These are phyloP conservation scores for Eimeria acervulina DNA, from an alignment of 169 alveolate genomes.

Conservation along the genomic window DNA sequence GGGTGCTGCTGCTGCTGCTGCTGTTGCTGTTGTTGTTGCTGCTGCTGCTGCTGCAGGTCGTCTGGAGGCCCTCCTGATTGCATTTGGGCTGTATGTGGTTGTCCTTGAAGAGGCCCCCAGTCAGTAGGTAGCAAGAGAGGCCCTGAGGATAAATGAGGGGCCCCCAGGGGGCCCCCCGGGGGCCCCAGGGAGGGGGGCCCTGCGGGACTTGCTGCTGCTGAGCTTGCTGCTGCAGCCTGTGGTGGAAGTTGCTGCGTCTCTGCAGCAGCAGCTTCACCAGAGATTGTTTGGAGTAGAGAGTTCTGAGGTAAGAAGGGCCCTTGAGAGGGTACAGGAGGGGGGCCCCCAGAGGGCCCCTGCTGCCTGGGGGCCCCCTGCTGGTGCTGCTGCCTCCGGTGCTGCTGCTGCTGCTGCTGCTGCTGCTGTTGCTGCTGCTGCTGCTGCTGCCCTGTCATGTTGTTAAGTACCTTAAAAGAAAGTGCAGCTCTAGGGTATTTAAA, in stretches of 20 bases:
- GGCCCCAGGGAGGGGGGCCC: not conserved
- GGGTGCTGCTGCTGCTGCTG: slow-evolving; percentile 33
- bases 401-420: no score
- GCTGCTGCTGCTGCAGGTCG: not conserved
- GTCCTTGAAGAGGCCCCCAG: slow-evolving; percentile 15
- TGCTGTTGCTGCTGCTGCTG: not conserved
- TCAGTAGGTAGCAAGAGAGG: not conserved
- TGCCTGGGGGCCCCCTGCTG: slow-evolving; percentile 5
- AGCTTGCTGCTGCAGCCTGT: not conserved
- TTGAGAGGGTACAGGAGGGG: not conserved
- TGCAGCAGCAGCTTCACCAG: not conserved
- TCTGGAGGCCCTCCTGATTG: not conserved
- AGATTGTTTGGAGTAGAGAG: not conserved
- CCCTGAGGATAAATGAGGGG: not conserved
- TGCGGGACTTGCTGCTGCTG: no score
- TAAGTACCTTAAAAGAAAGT: not conserved
- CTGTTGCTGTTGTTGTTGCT: slow-evolving; percentile 5
- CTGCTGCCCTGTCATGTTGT: not conserved
- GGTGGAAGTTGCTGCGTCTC: not conserved
- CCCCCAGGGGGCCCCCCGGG: slow-evolving; percentile 6
- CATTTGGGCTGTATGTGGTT: not conserved
- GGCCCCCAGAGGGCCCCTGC: slow-evolving; percentile 9
- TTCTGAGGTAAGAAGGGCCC: not conserved
- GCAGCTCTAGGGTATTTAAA: no score
- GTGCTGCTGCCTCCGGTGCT: no score